Evolutionary conservation across 768 basidiomycete species (phyloP).

Genomic region (Nidularia sp.): DNA sequence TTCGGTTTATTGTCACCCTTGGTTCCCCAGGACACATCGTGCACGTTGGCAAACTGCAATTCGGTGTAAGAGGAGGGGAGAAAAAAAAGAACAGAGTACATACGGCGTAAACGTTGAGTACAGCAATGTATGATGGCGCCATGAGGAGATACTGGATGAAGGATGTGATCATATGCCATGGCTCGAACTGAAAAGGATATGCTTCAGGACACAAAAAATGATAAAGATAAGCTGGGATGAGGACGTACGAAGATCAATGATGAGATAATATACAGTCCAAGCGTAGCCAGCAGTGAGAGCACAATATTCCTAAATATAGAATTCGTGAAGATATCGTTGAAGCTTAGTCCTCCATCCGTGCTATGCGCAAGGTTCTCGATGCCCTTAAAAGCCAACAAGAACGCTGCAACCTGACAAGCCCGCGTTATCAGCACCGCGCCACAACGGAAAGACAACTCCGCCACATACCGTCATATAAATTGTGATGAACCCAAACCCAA

Average conservation of each 20-base stretch:
- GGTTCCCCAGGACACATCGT: slow-evolving; percentile 94
- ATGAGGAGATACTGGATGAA: slow-evolving; percentile 91
- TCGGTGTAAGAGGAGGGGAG: slow-evolving; percentile 1
- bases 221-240: background rate
- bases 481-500: slow-evolving; percentile 88
- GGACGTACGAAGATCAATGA: slow-evolving; percentile 79
- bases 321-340: slow-evolving; percentile 71
- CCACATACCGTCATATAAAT: slow-evolving; percentile 88
- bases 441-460: background rate
- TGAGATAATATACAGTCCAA: slow-evolving; percentile 83
- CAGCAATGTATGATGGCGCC: slow-evolving; percentile 91
- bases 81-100: slow-evolving; percentile 10
- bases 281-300: slow-evolving; percentile 79
- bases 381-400: slow-evolving; percentile 82
- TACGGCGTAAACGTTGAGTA: slow-evolving; percentile 88
- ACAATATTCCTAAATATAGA: slow-evolving; percentile 83
- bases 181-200: slow-evolving; percentile 65
- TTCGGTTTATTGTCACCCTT: slow-evolving; percentile 89
- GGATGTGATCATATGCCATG: slow-evolving; percentile 98
- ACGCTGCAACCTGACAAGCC: slow-evolving; percentile 58
- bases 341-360: slow-evolving; percentile 39
- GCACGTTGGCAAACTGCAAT: slow-evolving; percentile 77
- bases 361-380: slow-evolving; percentile 54
- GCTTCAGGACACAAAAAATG: background rate
- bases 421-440: background rate